Conservation (phyloP, 352 stramenopile genomes). For the Pythium graminicola region DNA sequence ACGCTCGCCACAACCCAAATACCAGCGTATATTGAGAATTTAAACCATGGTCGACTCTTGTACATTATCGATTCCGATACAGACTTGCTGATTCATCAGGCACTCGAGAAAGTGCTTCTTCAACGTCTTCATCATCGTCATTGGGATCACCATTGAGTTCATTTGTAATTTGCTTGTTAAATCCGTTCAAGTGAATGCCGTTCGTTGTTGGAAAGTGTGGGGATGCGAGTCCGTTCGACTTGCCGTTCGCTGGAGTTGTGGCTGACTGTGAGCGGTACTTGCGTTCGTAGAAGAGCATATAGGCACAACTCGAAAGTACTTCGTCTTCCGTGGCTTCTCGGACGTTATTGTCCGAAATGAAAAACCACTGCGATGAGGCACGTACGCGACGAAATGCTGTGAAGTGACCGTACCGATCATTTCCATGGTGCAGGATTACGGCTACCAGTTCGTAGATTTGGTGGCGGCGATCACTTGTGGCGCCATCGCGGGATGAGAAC, state of each 20-base stretch:
- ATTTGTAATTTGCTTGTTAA: slow-evolving; percentile 24
- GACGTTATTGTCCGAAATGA: slow-evolving; percentile 79
- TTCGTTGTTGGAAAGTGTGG: slow-evolving; percentile 11
- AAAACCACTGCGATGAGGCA: slow-evolving; percentile 65
- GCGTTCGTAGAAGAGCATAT: slow-evolving; percentile 90
- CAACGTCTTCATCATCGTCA: slow-evolving; percentile 15
- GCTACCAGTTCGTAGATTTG: slow-evolving; percentile 68
- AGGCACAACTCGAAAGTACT: slow-evolving; percentile 71
- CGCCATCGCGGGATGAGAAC: neutral
- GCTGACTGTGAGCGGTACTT: slow-evolving; percentile 31
- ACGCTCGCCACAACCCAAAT: neutral
- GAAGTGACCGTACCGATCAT: slow-evolving; percentile 80
- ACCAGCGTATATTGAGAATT: too few relatives aligned
- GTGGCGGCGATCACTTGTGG: slow-evolving; percentile 25
- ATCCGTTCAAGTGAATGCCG: slow-evolving; percentile 3
- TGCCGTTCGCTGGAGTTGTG: neutral
- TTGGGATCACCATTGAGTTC: slow-evolving; percentile 23
- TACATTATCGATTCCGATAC: slow-evolving; percentile 5
- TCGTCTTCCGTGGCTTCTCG: slow-evolving; percentile 46
- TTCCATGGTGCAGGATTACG: slow-evolving; percentile 84
- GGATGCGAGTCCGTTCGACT: neutral
- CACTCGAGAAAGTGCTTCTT: slow-evolving; percentile 14
- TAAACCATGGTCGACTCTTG: neutral
- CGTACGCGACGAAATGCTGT: slow-evolving; percentile 68
- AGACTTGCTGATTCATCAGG: slow-evolving; percentile 12